Conservation (phyloP, 306 rosid species). For the Cucurbita argyrosperma region DNA sequence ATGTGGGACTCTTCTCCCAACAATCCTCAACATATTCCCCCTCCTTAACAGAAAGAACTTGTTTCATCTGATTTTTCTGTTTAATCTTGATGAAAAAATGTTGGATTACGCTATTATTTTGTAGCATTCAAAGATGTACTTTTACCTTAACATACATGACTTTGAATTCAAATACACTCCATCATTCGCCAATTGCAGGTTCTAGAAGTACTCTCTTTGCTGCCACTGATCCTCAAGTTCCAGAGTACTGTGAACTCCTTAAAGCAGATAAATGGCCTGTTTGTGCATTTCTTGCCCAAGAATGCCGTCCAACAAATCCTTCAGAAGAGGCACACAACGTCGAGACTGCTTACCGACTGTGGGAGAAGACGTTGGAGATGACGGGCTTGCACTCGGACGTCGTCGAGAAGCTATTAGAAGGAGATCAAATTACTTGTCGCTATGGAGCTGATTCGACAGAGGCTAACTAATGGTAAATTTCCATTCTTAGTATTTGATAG, state of each 20-base stretch:
- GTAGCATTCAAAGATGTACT: no score
- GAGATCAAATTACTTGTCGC: constrained; percentile 51
- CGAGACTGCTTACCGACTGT: constrained; percentile 45
- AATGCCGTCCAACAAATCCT: constrained; percentile 74
- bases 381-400: constrained; percentile 67
- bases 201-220: constrained; percentile 85
- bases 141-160: no score
- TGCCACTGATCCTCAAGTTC: constrained; percentile 85
- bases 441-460: constrained; percentile 24
- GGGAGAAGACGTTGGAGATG: constrained; percentile 92
- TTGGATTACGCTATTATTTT: no score
- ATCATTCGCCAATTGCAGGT: constrained; percentile 40
- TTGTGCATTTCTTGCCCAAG: constrained; percentile 76
- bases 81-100: background rate
- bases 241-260: constrained; percentile 76
- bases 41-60: background rate
- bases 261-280: constrained; percentile 85
- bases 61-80: background rate
- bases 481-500: background rate
- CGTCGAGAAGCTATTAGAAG: constrained; percentile 66
- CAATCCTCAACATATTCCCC: background rate
- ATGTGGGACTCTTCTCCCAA: no score
- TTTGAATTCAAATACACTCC: background rate
- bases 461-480: background rate
- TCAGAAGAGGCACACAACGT: constrained; percentile 79